phyloP scores from a whole-genome alignment of 768 basidiomycete species.

The Calocybe cyanea region DNA sequence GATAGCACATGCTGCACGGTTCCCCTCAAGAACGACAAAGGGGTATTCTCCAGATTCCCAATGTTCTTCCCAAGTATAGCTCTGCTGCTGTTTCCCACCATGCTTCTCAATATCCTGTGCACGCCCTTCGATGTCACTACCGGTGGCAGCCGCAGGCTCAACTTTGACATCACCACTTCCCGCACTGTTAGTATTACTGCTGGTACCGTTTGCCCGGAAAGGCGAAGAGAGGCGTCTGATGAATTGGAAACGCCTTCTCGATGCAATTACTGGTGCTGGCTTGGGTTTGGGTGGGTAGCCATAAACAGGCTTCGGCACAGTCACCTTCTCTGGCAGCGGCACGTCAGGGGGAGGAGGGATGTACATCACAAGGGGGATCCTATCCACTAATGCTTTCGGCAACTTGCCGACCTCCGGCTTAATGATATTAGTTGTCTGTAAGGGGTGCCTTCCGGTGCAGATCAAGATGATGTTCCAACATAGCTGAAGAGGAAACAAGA shows the following conservation, averaged over 20 bases:
- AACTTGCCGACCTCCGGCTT: slow-evolving; percentile 78
- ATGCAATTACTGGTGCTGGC: slow-evolving; percentile 15
- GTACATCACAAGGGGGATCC: slow-evolving; percentile 81
- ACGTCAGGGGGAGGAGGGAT: slow-evolving; percentile 73
- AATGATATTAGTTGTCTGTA: slow-evolving; percentile 70
- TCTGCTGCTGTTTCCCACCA: slow-evolving; percentile 32
- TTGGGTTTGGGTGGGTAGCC: slow-evolving; percentile 58
- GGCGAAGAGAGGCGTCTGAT: slow-evolving; percentile 31
- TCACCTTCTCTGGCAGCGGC: slow-evolving; percentile 27
- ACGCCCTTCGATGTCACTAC: too few relatives aligned
- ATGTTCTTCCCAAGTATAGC: slow-evolving; percentile 72
- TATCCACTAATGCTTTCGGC: slow-evolving; percentile 65
- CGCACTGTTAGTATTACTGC: too few relatives aligned
- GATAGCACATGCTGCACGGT: slow-evolving; percentile 81
- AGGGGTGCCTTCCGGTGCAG: slow-evolving; percentile 75
- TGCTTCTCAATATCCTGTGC: slow-evolving; percentile 10
- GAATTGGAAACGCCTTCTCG: slow-evolving; percentile 53
- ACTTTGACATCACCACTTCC: too few relatives aligned
- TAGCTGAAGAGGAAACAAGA: slow-evolving; percentile 38
- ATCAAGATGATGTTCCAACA: slow-evolving; percentile 77
- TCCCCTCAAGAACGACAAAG: slow-evolving; percentile 77
- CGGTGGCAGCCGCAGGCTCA: too few relatives aligned
- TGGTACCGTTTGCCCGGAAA: slow-evolving; percentile 21
- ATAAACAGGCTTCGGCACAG: slow-evolving; percentile 48
- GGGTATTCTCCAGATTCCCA: slow-evolving; percentile 79